These are phyloP conservation scores for Verticillium klebahnii DNA, from an alignment of 2,329 filamentous ascomycete genomes.

Conservation along the genomic window DNA sequence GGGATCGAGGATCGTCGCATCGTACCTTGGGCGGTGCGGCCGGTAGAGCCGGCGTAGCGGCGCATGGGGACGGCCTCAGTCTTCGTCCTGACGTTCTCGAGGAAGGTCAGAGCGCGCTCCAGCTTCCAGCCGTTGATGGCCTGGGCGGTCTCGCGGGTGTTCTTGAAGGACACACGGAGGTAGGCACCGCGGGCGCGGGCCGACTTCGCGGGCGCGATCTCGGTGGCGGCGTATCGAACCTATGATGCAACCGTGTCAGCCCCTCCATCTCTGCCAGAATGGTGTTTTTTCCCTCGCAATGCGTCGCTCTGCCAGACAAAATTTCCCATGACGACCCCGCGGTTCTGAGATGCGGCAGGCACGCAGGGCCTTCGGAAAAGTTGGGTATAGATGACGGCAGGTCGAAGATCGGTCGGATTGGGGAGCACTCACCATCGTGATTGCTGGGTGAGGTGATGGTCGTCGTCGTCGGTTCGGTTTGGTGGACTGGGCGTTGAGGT, in stretches of 20 bases:
- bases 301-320: background rate
- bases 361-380: background rate
- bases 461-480: slow-evolving; percentile 32
- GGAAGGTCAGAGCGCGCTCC: slow-evolving; percentile 89
- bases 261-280: background rate
- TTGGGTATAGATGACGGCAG: background rate
- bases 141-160: slow-evolving; percentile 99
- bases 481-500: slow-evolving; percentile 33
- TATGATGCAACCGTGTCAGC: slow-evolving; percentile 30
- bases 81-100: slow-evolving; percentile 97
- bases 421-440: slow-evolving; percentile 50
- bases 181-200: slow-evolving; percentile 98
- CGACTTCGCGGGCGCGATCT: slow-evolving; percentile 86
- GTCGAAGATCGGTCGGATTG: slow-evolving; percentile 10
- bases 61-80: slow-evolving; percentile 98
- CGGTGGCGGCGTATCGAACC: slow-evolving; percentile 94
- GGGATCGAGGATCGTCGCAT: slow-evolving; percentile 19
- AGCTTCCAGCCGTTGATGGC: slow-evolving; percentile 99
- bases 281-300: background rate
- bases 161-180: slow-evolving; percentile 99
- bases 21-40: slow-evolving; percentile 97
- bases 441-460: slow-evolving; percentile 48
- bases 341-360: background rate
- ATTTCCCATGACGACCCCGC: background rate
- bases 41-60: slow-evolving; percentile 92